phyloP scores from a whole-genome alignment of 1,284 basidiomycete genomes.

The Stygiomarasmius scandens region DNA sequence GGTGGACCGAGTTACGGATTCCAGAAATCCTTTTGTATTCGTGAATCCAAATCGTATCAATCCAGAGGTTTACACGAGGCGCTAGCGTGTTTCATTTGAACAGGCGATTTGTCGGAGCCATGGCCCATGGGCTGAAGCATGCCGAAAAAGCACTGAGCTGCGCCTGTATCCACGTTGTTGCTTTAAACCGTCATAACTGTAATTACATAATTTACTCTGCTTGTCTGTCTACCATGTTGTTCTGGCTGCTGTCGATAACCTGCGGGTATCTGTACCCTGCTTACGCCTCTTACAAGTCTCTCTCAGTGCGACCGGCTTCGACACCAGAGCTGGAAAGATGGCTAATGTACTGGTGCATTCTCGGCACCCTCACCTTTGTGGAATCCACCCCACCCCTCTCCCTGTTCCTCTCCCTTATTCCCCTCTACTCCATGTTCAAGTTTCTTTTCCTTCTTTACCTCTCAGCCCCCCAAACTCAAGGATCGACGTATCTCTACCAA shows the following conservation, averaged over 20 bases:
- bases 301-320: conserved; percentile 77
- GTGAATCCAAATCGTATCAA: too few relatives aligned
- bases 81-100: too few relatives aligned
- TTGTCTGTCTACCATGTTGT: background rate
- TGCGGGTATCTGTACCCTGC: conserved; percentile 75
- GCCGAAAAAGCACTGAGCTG: too few relatives aligned
- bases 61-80: too few relatives aligned
- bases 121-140: too few relatives aligned
- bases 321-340: conserved; percentile 82
- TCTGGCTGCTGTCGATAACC: background rate
- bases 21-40: too few relatives aligned
- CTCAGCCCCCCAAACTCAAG: conserved; percentile 86
- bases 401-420: conserved; percentile 86
- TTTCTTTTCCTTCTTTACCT: conserved; percentile 87
- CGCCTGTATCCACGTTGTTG: too few relatives aligned
- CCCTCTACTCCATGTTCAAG: conserved; percentile 86
- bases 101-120: too few relatives aligned
- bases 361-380: conserved; percentile 24
- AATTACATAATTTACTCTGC: too few relatives aligned
- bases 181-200: too few relatives aligned
- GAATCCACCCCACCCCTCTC: conserved; percentile 12
- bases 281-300: conserved; percentile 85
- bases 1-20: too few relatives aligned
- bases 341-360: background rate
- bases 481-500: conserved; percentile 80